Evolutionary conservation across 371 early-diverging fungal species (phyloP).

Genomic region (Rhizopus microsporus): DNA sequence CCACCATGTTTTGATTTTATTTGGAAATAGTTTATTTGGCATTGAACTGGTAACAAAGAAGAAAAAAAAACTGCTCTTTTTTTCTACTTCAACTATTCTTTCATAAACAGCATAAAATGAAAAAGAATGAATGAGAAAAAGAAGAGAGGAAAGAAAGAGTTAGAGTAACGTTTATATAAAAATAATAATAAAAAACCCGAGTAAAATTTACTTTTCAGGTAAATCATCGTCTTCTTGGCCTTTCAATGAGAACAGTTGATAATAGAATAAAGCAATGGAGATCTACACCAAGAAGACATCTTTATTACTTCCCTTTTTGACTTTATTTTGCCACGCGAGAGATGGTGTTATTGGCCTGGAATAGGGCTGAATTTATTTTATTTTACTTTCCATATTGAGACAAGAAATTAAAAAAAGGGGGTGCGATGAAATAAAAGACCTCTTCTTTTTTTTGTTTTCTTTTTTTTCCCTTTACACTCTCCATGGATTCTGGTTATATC

Average conservation of each 20-base stretch:
- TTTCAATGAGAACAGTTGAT: conserved; percentile 2
- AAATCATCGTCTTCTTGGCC: conserved; percentile 8
- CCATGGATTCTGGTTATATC: conserved; percentile 38
- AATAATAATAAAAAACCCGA: conserved; percentile 19
- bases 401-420: too few species aligned
- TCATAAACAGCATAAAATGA: conserved; percentile 2
- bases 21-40: conserved; percentile 11
- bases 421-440: background rate
- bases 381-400: too few species aligned
- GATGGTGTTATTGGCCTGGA: too few species aligned
- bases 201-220: conserved; percentile 25
- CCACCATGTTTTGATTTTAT: conserved; percentile 26
- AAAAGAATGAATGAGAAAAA: conserved; percentile 5
- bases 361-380: too few species aligned
- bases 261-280: conserved; percentile 2
- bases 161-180: conserved; percentile 1
- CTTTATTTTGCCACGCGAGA: conserved; percentile 13
- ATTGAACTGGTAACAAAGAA: background rate
- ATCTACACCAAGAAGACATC: background rate
- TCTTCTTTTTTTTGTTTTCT: conserved; percentile 5
- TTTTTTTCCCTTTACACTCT: conserved; percentile 6
- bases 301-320: background rate
- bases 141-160: conserved; percentile 8
- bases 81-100: conserved; percentile 3
- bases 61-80: conserved; percentile 5